Evolutionary conservation across 2,329 filamentous ascomycete species (phyloP), one percentile per base, ranked within the genome.

Genomic region (Pestalotiopsis sp.): DNA sequence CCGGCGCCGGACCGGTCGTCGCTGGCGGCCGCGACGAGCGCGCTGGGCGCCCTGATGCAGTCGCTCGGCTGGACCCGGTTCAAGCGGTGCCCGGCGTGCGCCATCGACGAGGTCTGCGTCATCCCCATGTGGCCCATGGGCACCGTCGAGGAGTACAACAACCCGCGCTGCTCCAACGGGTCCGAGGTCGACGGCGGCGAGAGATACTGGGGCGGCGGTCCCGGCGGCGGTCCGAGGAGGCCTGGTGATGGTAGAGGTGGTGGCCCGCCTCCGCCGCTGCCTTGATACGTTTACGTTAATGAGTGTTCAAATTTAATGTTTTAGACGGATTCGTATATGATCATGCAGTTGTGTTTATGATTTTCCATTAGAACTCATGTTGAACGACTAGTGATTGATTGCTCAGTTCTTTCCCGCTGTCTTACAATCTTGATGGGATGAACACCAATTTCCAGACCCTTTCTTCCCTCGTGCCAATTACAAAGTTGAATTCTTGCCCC

Each of bases 41-140:
- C 59, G n/a, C 36, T 73, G 9, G 36, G 66, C 25, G 67, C 61
- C 4, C 36, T 73, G 60, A 67, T 71, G 62, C 49, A 68, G 1
- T 52, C 67, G 13, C 60, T 73, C 9, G 49, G 61, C 4, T 73
- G 72, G 72, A 69, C 72, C 3, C 68, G 71, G 60, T 73, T 73
- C 70, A 73, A 73, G 71, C 63, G 69, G 11, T 73, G 72, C 56
- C 59, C 69, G 23, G 45, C 66, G 3, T 73, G 72, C 41, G 69
- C 23, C 11, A 66, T 73, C 17, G 65, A 73, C 27, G 70, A 73
- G 63, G 72, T 71, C 11, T 73, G 72, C 31, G 4, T 70, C 4
- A 69, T 73, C 13, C 72, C 72, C n/a, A 72, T 73, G 69, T 73
- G 72, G 72, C 72, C 72, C 1, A 65, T 69, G 38, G 72, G 72